Percentiles rank a stretch among this genome's conserved stretches.
These are phyloP conservation scores for Alloascoidea africana DNA, from an alignment of 805 yeast species.

Conservation along the genomic window DNA sequence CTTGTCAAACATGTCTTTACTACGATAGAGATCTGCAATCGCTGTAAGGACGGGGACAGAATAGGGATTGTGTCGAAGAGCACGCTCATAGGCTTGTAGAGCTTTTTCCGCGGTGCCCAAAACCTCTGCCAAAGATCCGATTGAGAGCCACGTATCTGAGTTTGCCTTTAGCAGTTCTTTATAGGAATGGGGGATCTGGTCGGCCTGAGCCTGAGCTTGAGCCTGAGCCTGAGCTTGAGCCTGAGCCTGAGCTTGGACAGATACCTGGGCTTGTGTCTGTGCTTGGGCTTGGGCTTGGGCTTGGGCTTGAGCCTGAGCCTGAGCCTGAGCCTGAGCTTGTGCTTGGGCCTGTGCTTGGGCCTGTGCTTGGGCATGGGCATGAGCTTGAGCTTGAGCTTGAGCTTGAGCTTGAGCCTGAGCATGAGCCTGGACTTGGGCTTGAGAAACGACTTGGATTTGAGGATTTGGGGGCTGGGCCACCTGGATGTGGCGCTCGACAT, in stretches of 20 bases:
- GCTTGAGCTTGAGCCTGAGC: too few relatives aligned
- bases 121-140: conserved; percentile 80
- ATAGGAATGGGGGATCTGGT: conserved; percentile 30
- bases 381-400: too few relatives aligned
- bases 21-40: conserved; percentile 76
- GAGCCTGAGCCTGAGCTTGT: conserved; percentile 7
- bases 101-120: conserved; percentile 85
- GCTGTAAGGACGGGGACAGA: conserved; percentile 76
- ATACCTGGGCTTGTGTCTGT: conserved; percentile 17
- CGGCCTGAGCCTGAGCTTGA: too few relatives aligned
- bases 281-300: conserved; percentile 31
- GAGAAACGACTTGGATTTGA: too few relatives aligned
- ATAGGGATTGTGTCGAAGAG: conserved; percentile 74
- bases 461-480: too few relatives aligned
- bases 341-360: conserved; percentile 9
- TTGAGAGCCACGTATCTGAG: conserved; percentile 73
- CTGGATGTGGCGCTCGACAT: too few relatives aligned
- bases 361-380: conserved; percentile 8
- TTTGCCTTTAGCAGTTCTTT: conserved; percentile 1
- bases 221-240: too few relatives aligned
- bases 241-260: conserved; percentile 31
- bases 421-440: too few relatives aligned
- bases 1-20: conserved; percentile 79
- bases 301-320: conserved; percentile 6
- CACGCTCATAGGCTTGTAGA: conserved; percentile 74